Conservation (phyloP, 768 basidiomycete species). For the Trametes coccinea region DNA sequence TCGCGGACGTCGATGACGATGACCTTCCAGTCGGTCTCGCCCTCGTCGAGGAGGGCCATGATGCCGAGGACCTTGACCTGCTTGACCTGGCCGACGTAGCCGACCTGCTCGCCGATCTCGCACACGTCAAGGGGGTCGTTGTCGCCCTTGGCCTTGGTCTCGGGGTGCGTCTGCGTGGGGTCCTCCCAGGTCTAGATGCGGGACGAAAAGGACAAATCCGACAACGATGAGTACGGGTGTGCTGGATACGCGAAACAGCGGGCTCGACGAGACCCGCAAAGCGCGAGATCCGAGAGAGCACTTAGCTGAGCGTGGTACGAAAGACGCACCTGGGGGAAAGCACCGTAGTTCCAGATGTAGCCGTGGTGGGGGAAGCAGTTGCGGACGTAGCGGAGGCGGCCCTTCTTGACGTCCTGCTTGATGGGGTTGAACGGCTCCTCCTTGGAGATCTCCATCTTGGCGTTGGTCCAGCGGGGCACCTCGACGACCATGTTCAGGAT, state of each 20-base stretch:
- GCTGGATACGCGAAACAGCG: not conserved
- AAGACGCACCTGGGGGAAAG: slow-evolving; percentile 86
- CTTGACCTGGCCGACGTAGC: slow-evolving; percentile 96
- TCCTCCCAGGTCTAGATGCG: slow-evolving; percentile 92
- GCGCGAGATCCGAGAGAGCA: not conserved
- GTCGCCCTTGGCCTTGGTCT: slow-evolving; percentile 99
- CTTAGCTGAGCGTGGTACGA: not conserved
- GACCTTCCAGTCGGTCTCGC: slow-evolving; percentile 99
- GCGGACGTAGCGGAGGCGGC: slow-evolving; percentile 93
- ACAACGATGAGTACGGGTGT: not conserved
- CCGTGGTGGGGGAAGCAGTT: slow-evolving; percentile 99
- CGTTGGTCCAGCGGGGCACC: slow-evolving; percentile 99
- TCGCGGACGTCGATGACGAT: slow-evolving; percentile 96
- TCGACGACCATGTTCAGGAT: slow-evolving; percentile 99
- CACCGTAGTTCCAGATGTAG: slow-evolving; percentile 99
- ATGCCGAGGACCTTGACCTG: slow-evolving; percentile 99
- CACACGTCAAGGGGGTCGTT: slow-evolving; percentile 99
- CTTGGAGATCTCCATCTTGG: slow-evolving; percentile 99
- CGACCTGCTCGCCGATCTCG: slow-evolving; percentile 98
- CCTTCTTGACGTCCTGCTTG: slow-evolving; percentile 99
- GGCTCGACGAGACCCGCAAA: not conserved
- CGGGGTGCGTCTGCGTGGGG: slow-evolving; percentile 79
- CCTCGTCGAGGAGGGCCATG: slow-evolving; percentile 99
- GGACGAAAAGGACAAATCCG: not conserved
- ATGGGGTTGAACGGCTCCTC: slow-evolving; percentile 99